phyloP scores from a whole-genome alignment of 768 basidiomycete species.

The Amanita phalloides region DNA sequence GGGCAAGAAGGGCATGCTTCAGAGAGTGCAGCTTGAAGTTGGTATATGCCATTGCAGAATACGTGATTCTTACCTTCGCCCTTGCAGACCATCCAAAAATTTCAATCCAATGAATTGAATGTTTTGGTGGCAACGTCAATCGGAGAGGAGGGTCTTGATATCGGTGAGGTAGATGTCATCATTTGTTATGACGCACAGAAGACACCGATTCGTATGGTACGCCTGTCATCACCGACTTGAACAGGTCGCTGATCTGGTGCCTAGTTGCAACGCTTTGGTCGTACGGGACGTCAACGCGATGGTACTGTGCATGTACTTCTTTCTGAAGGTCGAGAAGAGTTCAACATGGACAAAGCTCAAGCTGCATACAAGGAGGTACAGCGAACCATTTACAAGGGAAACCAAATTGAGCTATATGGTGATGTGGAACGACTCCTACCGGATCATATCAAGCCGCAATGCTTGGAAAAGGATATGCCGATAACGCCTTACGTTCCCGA shows the following conservation, averaged over 20 bases:
- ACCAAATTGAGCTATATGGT: constrained; percentile 83
- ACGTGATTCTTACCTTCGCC: constrained; percentile 7
- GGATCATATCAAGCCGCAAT: constrained; percentile 61
- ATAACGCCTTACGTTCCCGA: constrained; percentile 63
- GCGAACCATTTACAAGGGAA: constrained; percentile 74
- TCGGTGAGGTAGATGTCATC: constrained; percentile 94
- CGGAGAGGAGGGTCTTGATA: constrained; percentile 97
- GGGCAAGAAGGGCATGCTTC: constrained; percentile 80
- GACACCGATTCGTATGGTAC: constrained; percentile 91
- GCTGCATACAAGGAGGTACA: constrained; percentile 84
- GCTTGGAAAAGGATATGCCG: constrained; percentile 74
- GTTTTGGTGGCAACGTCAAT: constrained; percentile 93
- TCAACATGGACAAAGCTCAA: constrained; percentile 83
- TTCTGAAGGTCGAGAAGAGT: constrained; percentile 83
- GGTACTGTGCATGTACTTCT: constrained; percentile 89
- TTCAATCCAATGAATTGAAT: constrained; percentile 83
- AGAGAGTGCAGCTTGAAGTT: constrained; percentile 88
- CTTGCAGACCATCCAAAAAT: constrained; percentile 68
- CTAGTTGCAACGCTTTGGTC: constrained; percentile 90
- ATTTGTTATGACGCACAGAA: constrained; percentile 96
- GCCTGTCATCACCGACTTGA: constrained; percentile 11
- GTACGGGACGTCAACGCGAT: constrained; percentile 87
- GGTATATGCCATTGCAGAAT: constrained; percentile 9
- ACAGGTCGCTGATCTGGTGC: constrained; percentile 4
- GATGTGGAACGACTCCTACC: constrained; percentile 87